A percentile compares a stretch with the other conserved stretches of the same genome.
Evolutionary conservation across 2,329 filamentous ascomycete species (phyloP).

Genomic region (Microdochium bolleyi): DNA sequence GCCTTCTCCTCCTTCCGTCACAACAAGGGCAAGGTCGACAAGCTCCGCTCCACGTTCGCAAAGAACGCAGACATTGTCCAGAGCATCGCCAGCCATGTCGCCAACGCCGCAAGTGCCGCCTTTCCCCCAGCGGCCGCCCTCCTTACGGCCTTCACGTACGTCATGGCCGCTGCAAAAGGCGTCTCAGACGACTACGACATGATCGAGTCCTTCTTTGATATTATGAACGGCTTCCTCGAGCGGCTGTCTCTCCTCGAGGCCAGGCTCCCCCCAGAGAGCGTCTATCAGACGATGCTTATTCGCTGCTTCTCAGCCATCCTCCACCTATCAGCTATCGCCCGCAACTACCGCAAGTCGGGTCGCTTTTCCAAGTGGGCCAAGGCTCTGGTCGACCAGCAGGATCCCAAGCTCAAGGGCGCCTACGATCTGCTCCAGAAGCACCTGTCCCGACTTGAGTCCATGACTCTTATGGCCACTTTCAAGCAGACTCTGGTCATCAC

Average conservation of each 20-base stretch:
- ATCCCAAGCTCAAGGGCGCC: conserved; percentile 4
- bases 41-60: background rate
- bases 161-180: conserved; percentile 1
- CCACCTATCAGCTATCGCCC: conserved; percentile 5
- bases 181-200: conserved; percentile 4
- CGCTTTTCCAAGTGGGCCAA: conserved; percentile 6
- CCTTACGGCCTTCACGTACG: conserved; percentile 1
- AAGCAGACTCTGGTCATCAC: background rate
- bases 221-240: conserved; percentile 7
- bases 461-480: background rate
- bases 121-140: background rate
- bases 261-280: conserved; percentile 3
- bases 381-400: conserved; percentile 3
- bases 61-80: conserved; percentile 1
- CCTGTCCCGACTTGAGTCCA: conserved; percentile 3
- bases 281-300: conserved; percentile 3
- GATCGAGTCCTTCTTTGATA: conserved; percentile 3
- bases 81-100: background rate
- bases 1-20: background rate
- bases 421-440: conserved; percentile 3
- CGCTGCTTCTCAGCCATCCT: conserved; percentile 5
- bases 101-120: conserved; percentile 1
- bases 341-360: conserved; percentile 2
- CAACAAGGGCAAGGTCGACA: conserved; percentile 1
- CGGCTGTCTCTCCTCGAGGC: conserved; percentile 3